phyloP scores from a whole-genome alignment of 768 basidiomycete species.

The Boletus pseudo-olivaceus region DNA sequence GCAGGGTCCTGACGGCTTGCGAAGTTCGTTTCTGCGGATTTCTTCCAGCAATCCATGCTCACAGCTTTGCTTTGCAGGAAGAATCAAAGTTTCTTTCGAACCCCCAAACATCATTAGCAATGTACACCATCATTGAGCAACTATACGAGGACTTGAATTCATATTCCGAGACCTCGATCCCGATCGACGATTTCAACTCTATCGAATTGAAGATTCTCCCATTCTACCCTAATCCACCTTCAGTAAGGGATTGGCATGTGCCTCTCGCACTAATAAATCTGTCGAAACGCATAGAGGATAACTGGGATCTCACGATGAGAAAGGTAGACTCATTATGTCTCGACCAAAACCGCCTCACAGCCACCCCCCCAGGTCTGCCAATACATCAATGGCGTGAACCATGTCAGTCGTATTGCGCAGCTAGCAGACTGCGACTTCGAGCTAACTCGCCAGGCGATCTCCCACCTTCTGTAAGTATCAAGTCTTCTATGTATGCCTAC shows the following conservation, averaged over 20 bases:
- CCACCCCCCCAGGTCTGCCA: conserved; percentile 50
- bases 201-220: conserved; percentile 96
- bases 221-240: conserved; percentile 91
- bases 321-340: conserved; percentile 50
- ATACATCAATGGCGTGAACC: conserved; percentile 88
- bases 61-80: conserved; percentile 47
- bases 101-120: conserved; percentile 57
- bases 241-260: conserved; percentile 92
- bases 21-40: conserved; percentile 57
- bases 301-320: conserved; percentile 94
- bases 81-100: conserved; percentile 88
- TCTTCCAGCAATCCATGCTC: not conserved
- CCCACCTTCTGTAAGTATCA: conserved; percentile 78
- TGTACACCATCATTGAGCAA: conserved; percentile 88
- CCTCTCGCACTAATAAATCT: conserved; percentile 87
- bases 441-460: conserved; percentile 80
- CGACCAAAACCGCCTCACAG: not conserved
- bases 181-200: conserved; percentile 87
- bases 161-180: conserved; percentile 93
- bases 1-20: conserved; percentile 80
- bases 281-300: conserved; percentile 74
- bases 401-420: conserved; percentile 86
- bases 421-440: conserved; percentile 85
- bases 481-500: not conserved
- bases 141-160: conserved; percentile 97